phyloP scores from a whole-genome alignment of 257 asterid genomes.

The Solanum sejunctum region DNA sequence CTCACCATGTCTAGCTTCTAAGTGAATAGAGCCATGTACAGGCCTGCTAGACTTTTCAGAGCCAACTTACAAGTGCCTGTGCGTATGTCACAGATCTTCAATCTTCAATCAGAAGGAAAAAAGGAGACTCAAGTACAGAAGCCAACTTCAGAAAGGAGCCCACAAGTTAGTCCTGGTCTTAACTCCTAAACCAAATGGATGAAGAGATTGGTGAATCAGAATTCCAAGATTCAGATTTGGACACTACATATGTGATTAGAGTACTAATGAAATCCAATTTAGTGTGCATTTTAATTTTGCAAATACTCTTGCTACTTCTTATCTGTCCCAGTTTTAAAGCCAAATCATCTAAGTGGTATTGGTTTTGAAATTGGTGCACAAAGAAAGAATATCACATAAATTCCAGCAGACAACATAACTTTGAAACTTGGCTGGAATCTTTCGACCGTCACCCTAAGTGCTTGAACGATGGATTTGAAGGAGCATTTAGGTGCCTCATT shows the following conservation, averaged over 20 bases:
- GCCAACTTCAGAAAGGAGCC: neutral
- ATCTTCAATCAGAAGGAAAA: slow-evolving; percentile 15
- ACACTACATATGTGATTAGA: neutral
- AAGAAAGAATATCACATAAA: neutral
- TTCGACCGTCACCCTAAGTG: slow-evolving; percentile 6
- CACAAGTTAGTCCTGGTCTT: neutral
- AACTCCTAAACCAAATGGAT: slow-evolving; percentile 8
- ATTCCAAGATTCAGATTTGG: neutral
- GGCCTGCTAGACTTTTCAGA: neutral
- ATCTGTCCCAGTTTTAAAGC: neutral
- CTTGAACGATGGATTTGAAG: slow-evolving; percentile 14
- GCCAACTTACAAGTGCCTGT: neutral
- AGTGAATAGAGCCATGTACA: neutral
- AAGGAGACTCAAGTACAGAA: slow-evolving; percentile 1
- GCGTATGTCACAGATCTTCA: neutral
- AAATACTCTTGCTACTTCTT: neutral
- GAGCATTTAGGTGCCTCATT: slow-evolving; percentile 16
- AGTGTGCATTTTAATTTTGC: neutral
- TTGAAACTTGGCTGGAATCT: slow-evolving; percentile 9
- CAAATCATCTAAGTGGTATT: neutral
- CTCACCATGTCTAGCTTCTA: neutral
- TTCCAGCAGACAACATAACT: slow-evolving; percentile 1
- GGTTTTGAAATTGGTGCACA: neutral
- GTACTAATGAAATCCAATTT: neutral
- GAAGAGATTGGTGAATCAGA: neutral